Base-by-base conservation (phyloP, 441 rosid genomes). In the Pelargonium fulgidum region DNA sequence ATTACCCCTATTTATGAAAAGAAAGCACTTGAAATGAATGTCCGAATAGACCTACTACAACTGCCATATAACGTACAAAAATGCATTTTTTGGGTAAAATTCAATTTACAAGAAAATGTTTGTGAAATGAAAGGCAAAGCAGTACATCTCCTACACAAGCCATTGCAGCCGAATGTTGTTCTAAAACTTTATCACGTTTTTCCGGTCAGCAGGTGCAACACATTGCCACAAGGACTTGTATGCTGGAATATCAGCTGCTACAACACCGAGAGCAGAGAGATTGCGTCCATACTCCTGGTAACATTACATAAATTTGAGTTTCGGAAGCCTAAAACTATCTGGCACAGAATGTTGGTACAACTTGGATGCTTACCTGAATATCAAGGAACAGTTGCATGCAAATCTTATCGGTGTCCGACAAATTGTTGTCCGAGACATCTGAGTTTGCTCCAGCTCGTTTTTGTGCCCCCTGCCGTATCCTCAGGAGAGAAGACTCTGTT, bases 311-410 rank as follows among this genome's bases (percentile, higher is more conserved):
- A 61, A 29, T 19, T 44, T 36, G 9, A 62, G 63, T 42, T 45
- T 10, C 41, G 13, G 39, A 33, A 12, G 36, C 39, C 33, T 20
- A 12, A 14, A 4, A 20, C 45, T 16, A 50, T 16, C 36, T 48
- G 62, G 19, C 24, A 11, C 54, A 71, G 61, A 14, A 26, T 7
- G n/a, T 2, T 17, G 20, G 12, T 41, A 7, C 14, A 42, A 1
- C 8, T 2, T 64, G 3, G 29, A 69, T 7, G 62, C 68, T 63
- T 75, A 89, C 99, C 99, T 92, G 98, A 78, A 89, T 84, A 81
- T 94, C 99, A 58, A 94, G 91, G 85, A 94, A 94, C 73, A 92
- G 75, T 69, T 94, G 99, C 97, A 86, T 86, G 68, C 98, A 89
- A 73, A 92, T 84, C 81, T 92, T 94, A 83, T 92, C 97, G 4